Evolutionary conservation across 345 rosid genomes (phyloP).

Genomic region (Corchorus olitorius): DNA sequence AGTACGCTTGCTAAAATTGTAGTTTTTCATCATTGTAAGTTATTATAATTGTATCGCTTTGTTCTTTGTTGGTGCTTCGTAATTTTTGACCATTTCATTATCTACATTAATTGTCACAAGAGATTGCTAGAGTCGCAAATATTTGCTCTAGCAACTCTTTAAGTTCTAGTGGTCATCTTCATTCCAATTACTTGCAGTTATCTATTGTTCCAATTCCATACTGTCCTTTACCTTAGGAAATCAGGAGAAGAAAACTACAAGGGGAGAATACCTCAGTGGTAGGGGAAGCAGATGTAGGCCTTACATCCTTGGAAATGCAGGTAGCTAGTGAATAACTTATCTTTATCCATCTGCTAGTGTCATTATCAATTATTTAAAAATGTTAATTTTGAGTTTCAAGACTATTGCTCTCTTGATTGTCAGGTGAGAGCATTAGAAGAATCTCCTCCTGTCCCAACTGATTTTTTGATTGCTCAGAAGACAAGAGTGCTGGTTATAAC

Average conservation of each 20-base stretch:
- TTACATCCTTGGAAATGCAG: conserved; percentile 37
- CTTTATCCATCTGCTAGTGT: conserved; percentile 10
- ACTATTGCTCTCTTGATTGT: conserved; percentile 11
- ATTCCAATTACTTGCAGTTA: conserved; percentile 14
- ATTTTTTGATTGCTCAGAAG: conserved; percentile 60
- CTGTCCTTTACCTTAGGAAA: conserved; percentile 34
- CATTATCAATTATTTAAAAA: background rate
- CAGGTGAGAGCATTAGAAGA: conserved; percentile 60
- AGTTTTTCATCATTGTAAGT: background rate
- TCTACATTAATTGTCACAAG: background rate
- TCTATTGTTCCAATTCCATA: conserved; percentile 1
- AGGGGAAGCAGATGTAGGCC: conserved; percentile 32
- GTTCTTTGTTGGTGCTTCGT: background rate
- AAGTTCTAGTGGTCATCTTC: background rate
- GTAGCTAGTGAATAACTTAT: conserved; percentile 24
- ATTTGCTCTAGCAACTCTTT: background rate
- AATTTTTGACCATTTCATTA: background rate
- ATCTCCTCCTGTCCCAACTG: conserved; percentile 73
- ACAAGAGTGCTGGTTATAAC: conserved; percentile 84
- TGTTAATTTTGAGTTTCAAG: background rate
- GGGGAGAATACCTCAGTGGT: conserved; percentile 28
- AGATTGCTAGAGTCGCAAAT: background rate
- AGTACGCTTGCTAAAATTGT: background rate
- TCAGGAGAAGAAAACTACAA: conserved; percentile 43
- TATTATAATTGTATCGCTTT: background rate